phyloP scores from a whole-genome alignment of 2,329 filamentous ascomycete species.

The Pseudogymnoascus sp. region DNA sequence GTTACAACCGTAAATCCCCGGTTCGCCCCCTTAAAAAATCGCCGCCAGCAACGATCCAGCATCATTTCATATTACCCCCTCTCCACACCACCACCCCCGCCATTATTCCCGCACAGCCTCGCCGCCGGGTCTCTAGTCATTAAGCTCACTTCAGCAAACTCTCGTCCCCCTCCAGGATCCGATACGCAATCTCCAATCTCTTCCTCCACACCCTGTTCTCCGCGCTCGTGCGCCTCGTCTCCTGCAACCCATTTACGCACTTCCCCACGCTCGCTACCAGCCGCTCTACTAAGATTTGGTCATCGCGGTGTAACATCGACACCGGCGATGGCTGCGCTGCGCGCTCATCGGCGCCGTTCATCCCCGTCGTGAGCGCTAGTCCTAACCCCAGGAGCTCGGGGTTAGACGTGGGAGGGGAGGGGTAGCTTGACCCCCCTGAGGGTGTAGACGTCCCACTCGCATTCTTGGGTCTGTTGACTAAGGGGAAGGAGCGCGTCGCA shows the following conservation, averaged over 20 bases:
- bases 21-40: not conserved
- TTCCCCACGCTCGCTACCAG: constrained; percentile 51
- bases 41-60: not conserved
- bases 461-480: constrained; percentile 44
- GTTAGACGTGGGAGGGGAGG: not conserved
- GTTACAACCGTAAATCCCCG: not conserved
- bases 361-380: constrained; percentile 7
- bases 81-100: no score
- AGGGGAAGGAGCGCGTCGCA: constrained; percentile 54
- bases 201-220: constrained; percentile 59
- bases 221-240: constrained; percentile 45
- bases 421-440: not conserved
- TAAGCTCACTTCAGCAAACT: constrained; percentile 24
- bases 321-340: constrained; percentile 22
- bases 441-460: not conserved
- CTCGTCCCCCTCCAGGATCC: constrained; percentile 63
- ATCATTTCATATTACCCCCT: not conserved
- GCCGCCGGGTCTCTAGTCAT: not conserved
- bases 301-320: constrained; percentile 36
- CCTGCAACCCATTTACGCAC: constrained; percentile 50
- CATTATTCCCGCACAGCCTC: not conserved
- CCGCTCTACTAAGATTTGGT: constrained; percentile 51
- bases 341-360: constrained; percentile 11
- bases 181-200: constrained; percentile 65
- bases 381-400: not conserved